These are phyloP conservation scores for Epichloe aotearoae DNA, from an alignment of 2,329 filamentous ascomycete species.

Conservation along the genomic window DNA sequence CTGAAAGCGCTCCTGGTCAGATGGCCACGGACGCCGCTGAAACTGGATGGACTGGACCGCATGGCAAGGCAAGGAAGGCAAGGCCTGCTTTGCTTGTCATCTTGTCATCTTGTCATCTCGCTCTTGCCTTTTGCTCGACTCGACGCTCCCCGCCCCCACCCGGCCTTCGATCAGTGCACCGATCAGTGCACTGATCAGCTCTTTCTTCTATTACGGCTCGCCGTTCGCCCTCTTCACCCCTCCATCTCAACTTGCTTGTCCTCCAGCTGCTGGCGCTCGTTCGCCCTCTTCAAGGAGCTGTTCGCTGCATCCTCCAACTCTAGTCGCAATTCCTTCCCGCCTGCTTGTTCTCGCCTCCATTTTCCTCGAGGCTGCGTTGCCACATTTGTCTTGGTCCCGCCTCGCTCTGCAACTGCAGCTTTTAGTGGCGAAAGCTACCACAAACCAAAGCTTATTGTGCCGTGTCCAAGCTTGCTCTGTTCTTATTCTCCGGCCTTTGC, in stretches of 20 bases:
- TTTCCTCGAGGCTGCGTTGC: background rate
- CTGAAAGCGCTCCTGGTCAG: background rate
- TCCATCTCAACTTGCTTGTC: background rate
- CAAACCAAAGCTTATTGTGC: constrained; percentile 1
- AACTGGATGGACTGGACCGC: background rate
- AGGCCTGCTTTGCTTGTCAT: too few relatives aligned
- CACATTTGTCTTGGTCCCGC: background rate
- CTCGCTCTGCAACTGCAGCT: background rate
- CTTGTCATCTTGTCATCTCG: too few relatives aligned
- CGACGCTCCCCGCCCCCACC: background rate
- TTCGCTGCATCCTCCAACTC: background rate
- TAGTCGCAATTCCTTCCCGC: background rate
- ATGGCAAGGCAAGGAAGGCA: background rate
- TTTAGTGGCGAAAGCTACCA: background rate
- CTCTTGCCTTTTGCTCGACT: background rate
- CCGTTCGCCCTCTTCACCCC: background rate
- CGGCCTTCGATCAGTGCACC: too few relatives aligned
- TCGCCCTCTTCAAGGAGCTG: background rate
- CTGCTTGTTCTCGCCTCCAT: background rate
- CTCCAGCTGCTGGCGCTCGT: background rate
- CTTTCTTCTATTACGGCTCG: background rate
- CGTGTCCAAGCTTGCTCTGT: background rate
- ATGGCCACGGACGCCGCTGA: background rate
- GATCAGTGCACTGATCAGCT: background rate
- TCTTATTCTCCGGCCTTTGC: background rate